These are phyloP conservation scores for Spinacia oleracea DNA, from an alignment of 179 eudicot genomes.

Conservation along the genomic window DNA sequence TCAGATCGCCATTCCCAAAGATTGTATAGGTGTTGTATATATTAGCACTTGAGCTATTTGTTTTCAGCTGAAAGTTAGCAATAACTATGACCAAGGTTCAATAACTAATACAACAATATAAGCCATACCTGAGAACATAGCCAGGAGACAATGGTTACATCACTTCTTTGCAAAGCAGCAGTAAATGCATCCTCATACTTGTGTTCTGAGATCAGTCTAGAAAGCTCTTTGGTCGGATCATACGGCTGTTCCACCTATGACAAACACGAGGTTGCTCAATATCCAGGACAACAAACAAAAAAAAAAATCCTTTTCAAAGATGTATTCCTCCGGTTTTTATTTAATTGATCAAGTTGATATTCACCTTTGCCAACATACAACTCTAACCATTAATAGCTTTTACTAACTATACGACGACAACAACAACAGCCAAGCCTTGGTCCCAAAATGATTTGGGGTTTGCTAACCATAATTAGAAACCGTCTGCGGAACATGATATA, in stretches of 20 bases:
- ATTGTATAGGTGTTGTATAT: neutral
- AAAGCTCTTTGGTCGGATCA: constrained; percentile 88
- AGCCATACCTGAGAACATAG: constrained; percentile 87
- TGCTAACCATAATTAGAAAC: too few relatives aligned
- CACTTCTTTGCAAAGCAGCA: constrained; percentile 86
- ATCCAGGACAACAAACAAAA: constrained; percentile 15
- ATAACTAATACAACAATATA: neutral
- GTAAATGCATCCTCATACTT: constrained; percentile 96
- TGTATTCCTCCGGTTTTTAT: too few relatives aligned
- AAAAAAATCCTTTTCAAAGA: neutral
- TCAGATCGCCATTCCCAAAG: neutral
- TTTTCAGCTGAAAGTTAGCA: neutral
- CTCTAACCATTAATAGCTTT: too few relatives aligned
- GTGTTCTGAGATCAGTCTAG: constrained; percentile 72
- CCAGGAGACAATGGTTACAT: constrained; percentile 92
- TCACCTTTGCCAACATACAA: too few relatives aligned
- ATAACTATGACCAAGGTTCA: neutral
- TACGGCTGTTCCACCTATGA: constrained; percentile 77
- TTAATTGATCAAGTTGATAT: too few relatives aligned
- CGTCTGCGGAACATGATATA: too few relatives aligned
- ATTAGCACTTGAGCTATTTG: neutral
- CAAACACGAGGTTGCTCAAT: constrained; percentile 11
- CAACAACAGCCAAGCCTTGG: too few relatives aligned
- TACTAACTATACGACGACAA: too few relatives aligned
- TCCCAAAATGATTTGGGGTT: too few relatives aligned